phyloP scores from a whole-genome alignment of 805 yeast genomes.

The Jamesozyma rosinii region DNA sequence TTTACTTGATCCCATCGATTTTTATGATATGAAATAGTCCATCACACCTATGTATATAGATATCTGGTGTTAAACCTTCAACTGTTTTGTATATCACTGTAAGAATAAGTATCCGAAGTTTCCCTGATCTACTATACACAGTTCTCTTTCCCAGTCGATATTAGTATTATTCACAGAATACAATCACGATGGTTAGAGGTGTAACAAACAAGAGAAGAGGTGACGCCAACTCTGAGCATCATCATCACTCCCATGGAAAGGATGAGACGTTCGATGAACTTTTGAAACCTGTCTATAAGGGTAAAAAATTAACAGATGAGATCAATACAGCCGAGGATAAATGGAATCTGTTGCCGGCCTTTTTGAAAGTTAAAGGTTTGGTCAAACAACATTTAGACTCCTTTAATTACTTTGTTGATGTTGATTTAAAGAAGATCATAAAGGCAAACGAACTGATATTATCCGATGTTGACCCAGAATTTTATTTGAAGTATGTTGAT shows the following conservation, averaged over 20 bases:
- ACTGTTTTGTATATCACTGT: no score
- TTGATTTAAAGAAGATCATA: conserved; percentile 84
- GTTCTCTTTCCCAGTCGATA: background rate
- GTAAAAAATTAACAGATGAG: conserved; percentile 78
- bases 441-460: conserved; percentile 81
- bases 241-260: conserved; percentile 12
- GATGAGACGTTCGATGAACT: conserved; percentile 69
- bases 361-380: conserved; percentile 86
- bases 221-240: conserved; percentile 5
- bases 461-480: conserved; percentile 95
- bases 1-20: background rate
- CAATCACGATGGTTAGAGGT: conserved; percentile 3
- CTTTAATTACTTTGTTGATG: conserved; percentile 92
- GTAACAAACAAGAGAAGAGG: conserved; percentile 7
- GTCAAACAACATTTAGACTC: conserved; percentile 97
- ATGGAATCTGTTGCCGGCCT: conserved; percentile 95
- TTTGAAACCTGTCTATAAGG: conserved; percentile 72
- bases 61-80: no score
- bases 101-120: background rate
- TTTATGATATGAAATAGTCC: no score
- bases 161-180: background rate
- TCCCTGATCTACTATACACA: background rate
- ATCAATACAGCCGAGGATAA: conserved; percentile 89
- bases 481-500: conserved; percentile 84
- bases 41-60: no score